These are phyloP conservation scores for Phytophthora macrochlamydospora DNA, from an alignment of 352 stramenopile species.

Conservation along the genomic window DNA sequence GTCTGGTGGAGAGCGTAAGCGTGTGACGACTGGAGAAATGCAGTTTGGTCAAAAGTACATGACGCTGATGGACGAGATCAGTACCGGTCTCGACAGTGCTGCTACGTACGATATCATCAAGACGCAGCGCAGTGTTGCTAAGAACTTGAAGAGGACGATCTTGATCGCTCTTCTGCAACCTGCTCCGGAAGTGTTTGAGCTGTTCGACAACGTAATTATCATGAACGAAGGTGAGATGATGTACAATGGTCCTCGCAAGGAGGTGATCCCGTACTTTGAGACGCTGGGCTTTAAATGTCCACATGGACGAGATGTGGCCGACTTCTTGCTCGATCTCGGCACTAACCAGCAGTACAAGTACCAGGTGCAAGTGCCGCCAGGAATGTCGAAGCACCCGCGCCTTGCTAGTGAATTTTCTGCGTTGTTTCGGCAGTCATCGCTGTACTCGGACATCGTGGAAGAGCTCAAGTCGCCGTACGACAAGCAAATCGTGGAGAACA, in stretches of 20 bases:
- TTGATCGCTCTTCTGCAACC: conserved; percentile 83
- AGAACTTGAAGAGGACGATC: conserved; percentile 34
- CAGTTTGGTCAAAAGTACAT: conserved; percentile 69
- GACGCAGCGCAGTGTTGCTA: conserved; percentile 34
- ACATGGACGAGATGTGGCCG: conserved; percentile 30
- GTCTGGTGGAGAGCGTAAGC: conserved; percentile 69
- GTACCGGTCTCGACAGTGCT: conserved; percentile 88
- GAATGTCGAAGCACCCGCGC: conserved; percentile 21
- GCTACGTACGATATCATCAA: conserved; percentile 77
- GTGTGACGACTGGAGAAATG: conserved; percentile 84
- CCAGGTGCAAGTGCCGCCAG: conserved; percentile 13
- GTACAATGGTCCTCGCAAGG: conserved; percentile 73
- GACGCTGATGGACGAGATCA: conserved; percentile 89
- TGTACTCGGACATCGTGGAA: conserved; percentile 20
- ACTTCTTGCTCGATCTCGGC: conserved; percentile 48
- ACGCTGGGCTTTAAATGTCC: conserved; percentile 39
- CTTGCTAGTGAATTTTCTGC: conserved; percentile 26
- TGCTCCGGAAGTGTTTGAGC: conserved; percentile 55
- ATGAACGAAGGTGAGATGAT: conserved; percentile 87
- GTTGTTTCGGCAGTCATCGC: conserved; percentile 25
- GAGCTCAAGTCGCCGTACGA: conserved; percentile 17
- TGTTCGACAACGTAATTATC: conserved; percentile 45
- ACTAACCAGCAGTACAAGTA: conserved; percentile 43
- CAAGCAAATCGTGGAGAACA: conserved; percentile 17
- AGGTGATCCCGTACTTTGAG: conserved; percentile 74